Base-by-base conservation (phyloP, 495 filamentous ascomycete genomes). In the Bacidia rubella region DNA sequence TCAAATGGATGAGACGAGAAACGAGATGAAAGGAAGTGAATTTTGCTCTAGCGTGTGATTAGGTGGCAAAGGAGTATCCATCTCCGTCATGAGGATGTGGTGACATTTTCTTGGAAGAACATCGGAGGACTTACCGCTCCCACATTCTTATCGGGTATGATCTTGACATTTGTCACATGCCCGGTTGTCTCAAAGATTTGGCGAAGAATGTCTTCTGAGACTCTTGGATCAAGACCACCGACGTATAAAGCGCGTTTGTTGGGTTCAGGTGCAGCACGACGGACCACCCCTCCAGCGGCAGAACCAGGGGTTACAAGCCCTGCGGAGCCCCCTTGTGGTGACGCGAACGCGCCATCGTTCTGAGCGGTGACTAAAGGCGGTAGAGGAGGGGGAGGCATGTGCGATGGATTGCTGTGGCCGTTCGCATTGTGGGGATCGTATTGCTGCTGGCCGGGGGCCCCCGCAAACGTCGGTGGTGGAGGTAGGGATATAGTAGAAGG, bases 111-210 rank as follows among this genome's bases (percentile, higher is more conserved):
- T 27, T 32, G 51, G 25, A 51, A 12, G 12, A 19, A 43, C 11
- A 11, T 12, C 27, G 38, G 19, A 38, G 61, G 61, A 68, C 66
- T 67, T 60, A 69, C 66, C 47, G 66, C 67, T 70, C 88, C 78
- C 68, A 93, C 87, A 70, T 90, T 95, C 79, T 95, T 95, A 73
- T 99, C 92, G 32, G 92, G 92, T 64, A 99, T 99, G 60, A 99
- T 95, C 75, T 99, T 99, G 55, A 99, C 92, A 60, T 85, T 97
- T 67, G 95, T 81, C 55, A 99, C 92, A 70, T 99, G 92, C 22
- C 92, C 92, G 51, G 87, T 95, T 3, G 92, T 97, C 72, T 99
- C 93, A 63, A 99, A 99, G 51, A 99, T 99, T 65, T 97, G 93
- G 60, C 88, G 86, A 60, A 99, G 67, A 32, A 97, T 87, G 63